phyloP scores from a whole-genome alignment of 2,329 filamentous ascomycete species.

The Aspergillus proliferans region DNA sequence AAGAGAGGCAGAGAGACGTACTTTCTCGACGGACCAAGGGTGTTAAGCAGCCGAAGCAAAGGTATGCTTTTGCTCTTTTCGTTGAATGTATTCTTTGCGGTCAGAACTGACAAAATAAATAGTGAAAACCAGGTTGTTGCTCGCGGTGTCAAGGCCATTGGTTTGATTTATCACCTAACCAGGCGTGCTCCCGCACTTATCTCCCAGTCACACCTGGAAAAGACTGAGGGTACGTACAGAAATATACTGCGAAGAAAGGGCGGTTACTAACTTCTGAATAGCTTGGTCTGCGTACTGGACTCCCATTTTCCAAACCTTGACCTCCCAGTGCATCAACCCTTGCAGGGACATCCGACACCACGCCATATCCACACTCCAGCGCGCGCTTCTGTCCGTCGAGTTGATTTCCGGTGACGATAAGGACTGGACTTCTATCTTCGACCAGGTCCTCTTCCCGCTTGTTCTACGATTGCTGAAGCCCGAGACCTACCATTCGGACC shows the following conservation, averaged over 20 bases:
- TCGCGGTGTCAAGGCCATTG: constrained; percentile 73
- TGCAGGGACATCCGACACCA: constrained; percentile 88
- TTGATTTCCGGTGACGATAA: constrained; percentile 76
- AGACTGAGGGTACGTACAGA: constrained; percentile 60
- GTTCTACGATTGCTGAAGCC: constrained; percentile 84
- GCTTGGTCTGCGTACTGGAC: constrained; percentile 98
- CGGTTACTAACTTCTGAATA: constrained; percentile 24
- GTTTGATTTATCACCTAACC: constrained; percentile 75
- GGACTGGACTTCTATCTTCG: constrained; percentile 93
- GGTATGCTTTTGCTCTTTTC: constrained; percentile 40
- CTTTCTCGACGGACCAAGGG: constrained; percentile 48
- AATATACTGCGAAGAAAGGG: neutral
- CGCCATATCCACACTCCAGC: constrained; percentile 78
- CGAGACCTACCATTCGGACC: constrained; percentile 87
- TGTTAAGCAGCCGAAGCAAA: constrained; percentile 47
- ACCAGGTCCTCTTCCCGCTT: constrained; percentile 86
- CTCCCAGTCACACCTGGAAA: constrained; percentile 86
- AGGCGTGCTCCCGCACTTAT: constrained; percentile 78
- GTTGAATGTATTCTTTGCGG: neutral
- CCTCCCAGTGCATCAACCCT: constrained; percentile 85
- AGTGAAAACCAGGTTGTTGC: constrained; percentile 67
- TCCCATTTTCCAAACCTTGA: constrained; percentile 83
- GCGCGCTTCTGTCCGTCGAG: constrained; percentile 76
- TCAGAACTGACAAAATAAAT: constrained; percentile 11
- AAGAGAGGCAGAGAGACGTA: constrained; percentile 63